These are phyloP conservation scores for Ehretia macrophylla DNA, from an alignment of 257 asterid species.

Conservation along the genomic window DNA sequence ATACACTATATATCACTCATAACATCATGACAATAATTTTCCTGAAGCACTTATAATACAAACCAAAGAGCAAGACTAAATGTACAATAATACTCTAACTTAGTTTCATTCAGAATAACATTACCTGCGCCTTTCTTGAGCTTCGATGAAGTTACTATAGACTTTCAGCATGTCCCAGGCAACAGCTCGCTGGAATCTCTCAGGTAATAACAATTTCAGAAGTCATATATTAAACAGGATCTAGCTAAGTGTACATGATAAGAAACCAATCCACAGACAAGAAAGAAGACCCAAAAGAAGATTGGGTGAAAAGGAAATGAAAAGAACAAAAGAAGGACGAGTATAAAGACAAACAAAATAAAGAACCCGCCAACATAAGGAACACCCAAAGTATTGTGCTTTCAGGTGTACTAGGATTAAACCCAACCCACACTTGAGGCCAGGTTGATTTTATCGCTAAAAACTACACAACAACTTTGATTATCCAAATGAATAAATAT, in stretches of 20 bases:
- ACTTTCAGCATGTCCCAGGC: slow-evolving; percentile 99
- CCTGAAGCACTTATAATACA: not conserved
- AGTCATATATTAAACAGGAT: not conserved
- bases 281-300: not conserved
- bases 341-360: too few relatives aligned
- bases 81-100: not conserved
- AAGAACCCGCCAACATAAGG: too few relatives aligned
- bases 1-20: too few relatives aligned
- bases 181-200: slow-evolving; percentile 69
- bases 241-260: not conserved
- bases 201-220: not conserved
- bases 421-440: too few relatives aligned
- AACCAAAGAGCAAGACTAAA: not conserved
- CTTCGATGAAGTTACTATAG: slow-evolving; percentile 72
- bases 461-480: too few relatives aligned
- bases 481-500: too few relatives aligned
- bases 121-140: slow-evolving; percentile 87
- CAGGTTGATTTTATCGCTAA: too few relatives aligned
- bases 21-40: too few relatives aligned
- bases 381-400: too few relatives aligned
- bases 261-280: not conserved
- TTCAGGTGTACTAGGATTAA: too few relatives aligned
- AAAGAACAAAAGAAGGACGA: too few relatives aligned
- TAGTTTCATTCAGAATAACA: not conserved
- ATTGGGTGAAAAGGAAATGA: not conserved